A percentile compares a stretch with the other conserved stretches of the same genome.
These are phyloP conservation scores for Leccinum cinnamomeum DNA, from an alignment of 1,284 basidiomycete species.

Conservation along the genomic window DNA sequence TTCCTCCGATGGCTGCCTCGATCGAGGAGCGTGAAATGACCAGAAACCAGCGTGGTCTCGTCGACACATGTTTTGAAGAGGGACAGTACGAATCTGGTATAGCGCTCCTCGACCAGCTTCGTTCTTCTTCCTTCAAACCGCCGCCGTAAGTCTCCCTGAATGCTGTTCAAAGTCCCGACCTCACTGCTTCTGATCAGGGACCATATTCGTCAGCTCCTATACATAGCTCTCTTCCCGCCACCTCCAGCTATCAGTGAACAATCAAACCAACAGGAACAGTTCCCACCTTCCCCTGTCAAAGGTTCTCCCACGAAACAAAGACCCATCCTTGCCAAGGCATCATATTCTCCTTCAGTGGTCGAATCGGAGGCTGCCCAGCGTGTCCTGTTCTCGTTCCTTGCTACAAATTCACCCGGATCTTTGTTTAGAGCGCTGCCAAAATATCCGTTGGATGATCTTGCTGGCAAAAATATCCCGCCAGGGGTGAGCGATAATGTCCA, in stretches of 20 bases:
- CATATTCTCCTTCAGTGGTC: constrained; percentile 43
- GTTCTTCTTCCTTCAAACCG: constrained; percentile 53
- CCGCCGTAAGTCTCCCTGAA: constrained; percentile 45
- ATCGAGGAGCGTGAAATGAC: constrained; percentile 51
- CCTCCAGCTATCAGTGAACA: constrained; percentile 34
- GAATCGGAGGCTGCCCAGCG: constrained; percentile 52
- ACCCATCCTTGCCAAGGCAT: constrained; percentile 31
- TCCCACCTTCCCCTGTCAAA: constrained; percentile 44
- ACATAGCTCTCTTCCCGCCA: constrained; percentile 62
- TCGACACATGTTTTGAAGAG: constrained; percentile 72
- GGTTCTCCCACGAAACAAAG: constrained; percentile 36
- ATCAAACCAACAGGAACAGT: constrained; percentile 39
- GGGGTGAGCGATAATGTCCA: constrained; percentile 31
- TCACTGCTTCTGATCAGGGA: constrained; percentile 35
- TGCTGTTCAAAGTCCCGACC: constrained; percentile 12
- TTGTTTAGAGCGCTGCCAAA: constrained; percentile 57
- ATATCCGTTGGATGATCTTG: constrained; percentile 34
- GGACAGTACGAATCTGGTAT: constrained; percentile 69
- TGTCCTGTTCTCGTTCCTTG: constrained; percentile 55
- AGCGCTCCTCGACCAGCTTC: constrained; percentile 55
- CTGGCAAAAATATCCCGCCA: constrained; percentile 12
- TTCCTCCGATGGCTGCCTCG: constrained; percentile 15
- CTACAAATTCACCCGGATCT: constrained; percentile 54
- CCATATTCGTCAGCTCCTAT: constrained; percentile 66
- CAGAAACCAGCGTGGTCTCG: constrained; percentile 53